Evolutionary conservation across 768 basidiomycete species (phyloP).

Genomic region (Amanita pallidorosea): DNA sequence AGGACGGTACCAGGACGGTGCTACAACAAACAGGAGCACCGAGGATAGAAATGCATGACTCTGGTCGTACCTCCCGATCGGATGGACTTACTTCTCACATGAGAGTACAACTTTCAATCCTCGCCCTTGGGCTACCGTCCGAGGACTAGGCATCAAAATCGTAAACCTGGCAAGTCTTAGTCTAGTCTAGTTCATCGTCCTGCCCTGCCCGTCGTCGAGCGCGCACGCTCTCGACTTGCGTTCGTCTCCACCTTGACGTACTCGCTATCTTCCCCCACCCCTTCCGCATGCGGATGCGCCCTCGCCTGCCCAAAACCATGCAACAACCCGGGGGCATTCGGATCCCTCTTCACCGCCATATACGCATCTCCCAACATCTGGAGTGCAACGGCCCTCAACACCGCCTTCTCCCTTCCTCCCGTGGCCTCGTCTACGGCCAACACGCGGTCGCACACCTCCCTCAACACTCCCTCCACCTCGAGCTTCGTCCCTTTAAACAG

Average conservation of each 20-base stretch:
- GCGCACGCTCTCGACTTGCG: conserved; percentile 32
- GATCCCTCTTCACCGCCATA: conserved; percentile 56
- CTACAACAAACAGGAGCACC: too few relatives aligned
- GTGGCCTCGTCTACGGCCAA: conserved; percentile 43
- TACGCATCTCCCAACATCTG: conserved; percentile 82
- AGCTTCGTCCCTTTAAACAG: conserved; percentile 92
- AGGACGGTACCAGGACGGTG: too few relatives aligned
- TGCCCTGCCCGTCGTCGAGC: too few relatives aligned
- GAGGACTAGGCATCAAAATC: too few relatives aligned
- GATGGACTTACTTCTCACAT: too few relatives aligned
- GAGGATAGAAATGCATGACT: too few relatives aligned
- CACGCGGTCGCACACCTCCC: conserved; percentile 81
- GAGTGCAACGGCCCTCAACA: conserved; percentile 69
- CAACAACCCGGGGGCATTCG: conserved; percentile 12
- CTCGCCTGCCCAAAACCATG: not conserved
- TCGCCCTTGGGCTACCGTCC: too few relatives aligned
- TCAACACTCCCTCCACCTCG: conserved; percentile 80
- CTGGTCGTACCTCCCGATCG: too few relatives aligned
- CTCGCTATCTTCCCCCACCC: conserved; percentile 49
- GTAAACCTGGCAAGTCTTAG: too few relatives aligned
- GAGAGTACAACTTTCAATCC: too few relatives aligned
- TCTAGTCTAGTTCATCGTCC: too few relatives aligned
- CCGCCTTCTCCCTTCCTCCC: conserved; percentile 40
- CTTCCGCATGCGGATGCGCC: not conserved
- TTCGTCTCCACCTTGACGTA: conserved; percentile 78